Conservation (phyloP, 345 rosid genomes). For the Bruguiera parviflora region DNA sequence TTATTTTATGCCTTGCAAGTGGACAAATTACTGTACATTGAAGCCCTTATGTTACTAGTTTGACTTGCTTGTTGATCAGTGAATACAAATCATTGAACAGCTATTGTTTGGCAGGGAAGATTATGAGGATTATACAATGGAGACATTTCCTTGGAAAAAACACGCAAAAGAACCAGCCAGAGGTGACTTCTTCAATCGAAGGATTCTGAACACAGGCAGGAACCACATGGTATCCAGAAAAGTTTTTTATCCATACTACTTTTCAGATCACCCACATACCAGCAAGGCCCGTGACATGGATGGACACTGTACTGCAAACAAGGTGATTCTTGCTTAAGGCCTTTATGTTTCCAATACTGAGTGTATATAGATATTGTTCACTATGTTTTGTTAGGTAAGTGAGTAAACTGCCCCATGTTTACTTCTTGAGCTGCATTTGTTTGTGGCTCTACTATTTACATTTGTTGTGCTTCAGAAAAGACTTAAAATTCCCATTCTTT, state of each 20-base stretch:
- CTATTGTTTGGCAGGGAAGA: slow-evolving; percentile 55
- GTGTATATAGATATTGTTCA: neutral
- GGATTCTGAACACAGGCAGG: slow-evolving; percentile 42
- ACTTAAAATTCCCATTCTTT: neutral
- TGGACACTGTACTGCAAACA: slow-evolving; percentile 35
- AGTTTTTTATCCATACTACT: slow-evolving; percentile 38
- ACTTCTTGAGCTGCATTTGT: neutral
- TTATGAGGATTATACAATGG: slow-evolving; percentile 44
- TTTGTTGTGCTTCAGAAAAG: neutral
- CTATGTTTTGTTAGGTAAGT: neutral
- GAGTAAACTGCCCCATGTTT: neutral
- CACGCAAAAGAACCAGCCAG: slow-evolving; percentile 43
- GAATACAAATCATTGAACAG: neutral
- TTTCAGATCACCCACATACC: slow-evolving; percentile 45
- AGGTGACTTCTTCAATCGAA: slow-evolving; percentile 40
- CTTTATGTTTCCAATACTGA: neutral
- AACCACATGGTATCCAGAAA: slow-evolving; percentile 31
- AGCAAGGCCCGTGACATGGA: slow-evolving; percentile 43
- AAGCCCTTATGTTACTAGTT: neutral
- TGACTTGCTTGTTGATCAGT: neutral
- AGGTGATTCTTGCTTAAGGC: slow-evolving; percentile 40
- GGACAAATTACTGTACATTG: too few relatives aligned
- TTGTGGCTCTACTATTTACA: neutral
- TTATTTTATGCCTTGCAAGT: too few relatives aligned
- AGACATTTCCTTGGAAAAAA: slow-evolving; percentile 76